Percentiles rank a stretch among this genome's conserved stretches.
These are phyloP conservation scores for Lipomyces sp. DNA, from an alignment of 805 yeast genomes.

Conservation along the genomic window DNA sequence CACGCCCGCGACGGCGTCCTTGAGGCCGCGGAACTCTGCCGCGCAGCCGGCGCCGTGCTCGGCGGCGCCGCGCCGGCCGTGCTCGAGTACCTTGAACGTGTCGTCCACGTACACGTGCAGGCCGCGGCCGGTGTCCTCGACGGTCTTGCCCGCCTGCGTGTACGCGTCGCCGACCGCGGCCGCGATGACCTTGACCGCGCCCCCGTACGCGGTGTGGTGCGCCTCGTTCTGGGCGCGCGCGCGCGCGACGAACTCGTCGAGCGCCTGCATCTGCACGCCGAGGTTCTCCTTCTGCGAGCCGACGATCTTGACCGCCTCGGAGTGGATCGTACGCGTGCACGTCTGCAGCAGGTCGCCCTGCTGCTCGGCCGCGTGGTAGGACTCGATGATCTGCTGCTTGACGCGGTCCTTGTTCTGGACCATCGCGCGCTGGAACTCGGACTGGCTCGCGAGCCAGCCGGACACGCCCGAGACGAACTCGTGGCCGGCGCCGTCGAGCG, in stretches of 20 bases:
- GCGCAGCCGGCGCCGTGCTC: constrained; percentile 2
- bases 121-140: constrained; percentile 17
- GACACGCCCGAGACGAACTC: constrained; percentile 22
- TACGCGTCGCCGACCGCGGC: constrained; percentile 7
- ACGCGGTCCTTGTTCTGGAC: constrained; percentile 21
- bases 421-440: constrained; percentile 17
- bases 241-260: constrained; percentile 24
- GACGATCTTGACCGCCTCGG: constrained; percentile 24
- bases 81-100: constrained; percentile 4
- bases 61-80: constrained; percentile 1
- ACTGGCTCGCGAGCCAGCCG: constrained; percentile 19
- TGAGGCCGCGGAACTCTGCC: constrained; percentile 11
- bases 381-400: constrained; percentile 25
- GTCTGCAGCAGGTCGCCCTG: constrained; percentile 20
- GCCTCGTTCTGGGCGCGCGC: constrained; percentile 28
- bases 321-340: constrained; percentile 21
- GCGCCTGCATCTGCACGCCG: constrained; percentile 23
- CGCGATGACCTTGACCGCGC: constrained; percentile 2
- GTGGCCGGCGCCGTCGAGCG: constrained; percentile 14
- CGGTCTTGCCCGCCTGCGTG: background rate
- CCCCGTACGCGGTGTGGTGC: constrained; percentile 15
- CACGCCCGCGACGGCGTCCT: constrained; percentile 11
- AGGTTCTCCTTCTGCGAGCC: constrained; percentile 23
- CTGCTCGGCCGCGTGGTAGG: constrained; percentile 21
- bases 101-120: constrained; percentile 18